Conservation (phyloP, 352 stramenopile species). For the Elongisporangium undulatum region DNA sequence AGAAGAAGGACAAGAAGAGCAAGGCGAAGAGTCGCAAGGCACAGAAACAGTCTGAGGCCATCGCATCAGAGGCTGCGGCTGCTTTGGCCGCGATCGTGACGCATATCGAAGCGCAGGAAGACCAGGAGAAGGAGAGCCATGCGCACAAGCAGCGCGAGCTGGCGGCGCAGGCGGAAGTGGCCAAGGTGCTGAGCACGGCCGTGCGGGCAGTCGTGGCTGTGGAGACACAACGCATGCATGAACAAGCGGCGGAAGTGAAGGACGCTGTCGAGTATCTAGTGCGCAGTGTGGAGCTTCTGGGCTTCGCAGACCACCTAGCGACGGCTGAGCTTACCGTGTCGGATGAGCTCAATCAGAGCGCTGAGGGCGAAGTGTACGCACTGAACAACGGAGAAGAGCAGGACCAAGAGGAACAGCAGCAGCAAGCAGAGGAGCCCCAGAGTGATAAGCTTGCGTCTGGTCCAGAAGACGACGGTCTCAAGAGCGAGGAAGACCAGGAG, state of each 20-base stretch:
- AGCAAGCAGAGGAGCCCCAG: not conserved
- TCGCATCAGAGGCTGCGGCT: not conserved
- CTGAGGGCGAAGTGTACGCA: not conserved
- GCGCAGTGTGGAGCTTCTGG: not conserved
- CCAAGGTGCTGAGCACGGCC: not conserved
- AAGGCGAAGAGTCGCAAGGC: not conserved
- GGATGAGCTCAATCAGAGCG: not conserved
- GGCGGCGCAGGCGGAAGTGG: not conserved
- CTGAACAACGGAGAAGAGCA: not conserved
- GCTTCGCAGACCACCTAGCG: not conserved
- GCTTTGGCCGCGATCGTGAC: not conserved
- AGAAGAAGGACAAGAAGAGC: not conserved
- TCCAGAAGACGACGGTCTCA: not conserved
- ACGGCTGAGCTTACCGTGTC: not conserved
- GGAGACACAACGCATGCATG: not conserved
- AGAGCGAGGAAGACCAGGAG: not conserved
- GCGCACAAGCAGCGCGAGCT: not conserved
- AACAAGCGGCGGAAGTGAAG: not conserved
- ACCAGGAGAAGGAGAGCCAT: not conserved
- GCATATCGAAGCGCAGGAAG: not conserved
- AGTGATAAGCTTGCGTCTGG: not conserved
- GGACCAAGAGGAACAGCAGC: not conserved
- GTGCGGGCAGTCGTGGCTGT: not conserved
- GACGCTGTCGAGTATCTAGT: not conserved
- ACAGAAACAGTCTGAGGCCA: not conserved